These are phyloP conservation scores for Xylaria sp. DNA, from an alignment of 2,329 filamentous ascomycete genomes.

Conservation along the genomic window DNA sequence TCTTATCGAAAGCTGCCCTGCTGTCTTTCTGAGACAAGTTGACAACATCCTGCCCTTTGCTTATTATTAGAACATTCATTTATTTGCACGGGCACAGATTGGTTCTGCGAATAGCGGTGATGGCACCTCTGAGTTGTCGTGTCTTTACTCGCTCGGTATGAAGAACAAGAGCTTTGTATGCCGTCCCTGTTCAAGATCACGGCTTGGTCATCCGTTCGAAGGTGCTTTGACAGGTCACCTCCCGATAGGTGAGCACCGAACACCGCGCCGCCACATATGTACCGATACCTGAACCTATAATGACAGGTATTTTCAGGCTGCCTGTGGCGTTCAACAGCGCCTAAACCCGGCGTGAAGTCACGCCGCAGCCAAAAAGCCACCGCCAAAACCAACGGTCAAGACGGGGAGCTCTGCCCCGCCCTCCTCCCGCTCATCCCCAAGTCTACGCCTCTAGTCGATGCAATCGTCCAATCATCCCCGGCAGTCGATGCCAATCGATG, in stretches of 20 bases:
- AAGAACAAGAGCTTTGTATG: neutral
- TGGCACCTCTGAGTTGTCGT: too few species aligned
- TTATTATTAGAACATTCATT: too few species aligned
- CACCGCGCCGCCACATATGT: neutral
- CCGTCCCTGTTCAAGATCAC: neutral
- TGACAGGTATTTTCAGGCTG: neutral
- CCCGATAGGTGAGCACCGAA: neutral
- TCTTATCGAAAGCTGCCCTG: too few species aligned
- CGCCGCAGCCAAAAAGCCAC: neutral
- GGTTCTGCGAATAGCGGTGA: too few species aligned
- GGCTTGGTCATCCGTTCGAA: neutral
- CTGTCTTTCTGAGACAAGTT: too few species aligned
- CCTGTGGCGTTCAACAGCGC: neutral
- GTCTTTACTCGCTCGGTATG: too few species aligned
- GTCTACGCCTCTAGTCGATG: neutral
- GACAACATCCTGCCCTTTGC: too few species aligned
- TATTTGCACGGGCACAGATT: too few species aligned
- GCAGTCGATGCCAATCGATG: neutral
- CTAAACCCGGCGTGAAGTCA: neutral
- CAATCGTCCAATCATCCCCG: neutral
- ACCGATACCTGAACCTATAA: neutral
- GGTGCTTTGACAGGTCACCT: neutral
- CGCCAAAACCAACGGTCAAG: neutral
- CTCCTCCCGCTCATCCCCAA: neutral
- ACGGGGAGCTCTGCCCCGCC: neutral